A percentile compares a stretch with the other conserved stretches of the same genome.
phyloP scores from a whole-genome alignment of 106 monocot genomes.

The Dendrobium catenatum region DNA sequence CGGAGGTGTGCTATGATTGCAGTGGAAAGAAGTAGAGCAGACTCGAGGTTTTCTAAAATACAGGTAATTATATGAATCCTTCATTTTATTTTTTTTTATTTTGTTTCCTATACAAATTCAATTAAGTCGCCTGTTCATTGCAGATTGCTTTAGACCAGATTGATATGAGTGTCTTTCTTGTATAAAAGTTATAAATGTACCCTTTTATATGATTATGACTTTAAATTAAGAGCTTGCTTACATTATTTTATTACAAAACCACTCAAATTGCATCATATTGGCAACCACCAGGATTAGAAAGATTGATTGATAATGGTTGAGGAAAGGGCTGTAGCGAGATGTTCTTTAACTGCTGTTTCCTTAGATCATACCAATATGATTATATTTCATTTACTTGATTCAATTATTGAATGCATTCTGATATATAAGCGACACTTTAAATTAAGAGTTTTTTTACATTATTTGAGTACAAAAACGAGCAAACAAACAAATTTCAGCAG shows the following conservation, averaged over 20 bases:
- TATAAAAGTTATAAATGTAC: background rate
- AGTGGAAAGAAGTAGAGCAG: slow-evolving; percentile 11
- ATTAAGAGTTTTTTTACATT: background rate
- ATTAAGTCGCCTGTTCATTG: background rate
- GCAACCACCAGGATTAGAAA: background rate
- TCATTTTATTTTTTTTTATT: background rate
- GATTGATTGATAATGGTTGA: background rate
- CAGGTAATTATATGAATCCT: slow-evolving; percentile 31
- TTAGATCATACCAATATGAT: background rate
- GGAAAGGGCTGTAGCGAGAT: background rate
- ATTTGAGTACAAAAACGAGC: background rate
- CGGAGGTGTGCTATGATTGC: slow-evolving; percentile 28
- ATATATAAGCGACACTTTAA: background rate
- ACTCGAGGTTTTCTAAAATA: slow-evolving; percentile 17
- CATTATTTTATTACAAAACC: background rate
- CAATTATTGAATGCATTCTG: background rate
- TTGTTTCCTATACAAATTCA: background rate
- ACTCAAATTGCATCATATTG: background rate
- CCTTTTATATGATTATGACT: background rate
- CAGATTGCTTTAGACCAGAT: background rate
- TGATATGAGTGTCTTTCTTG: background rate
- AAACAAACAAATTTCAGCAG: background rate
- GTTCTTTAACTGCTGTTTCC: background rate
- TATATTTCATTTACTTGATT: background rate
- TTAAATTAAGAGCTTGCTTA: background rate